Evolutionary conservation across 352 stramenopile genomes (phyloP).

Genomic region (Globisporangium sylvaticum): DNA sequence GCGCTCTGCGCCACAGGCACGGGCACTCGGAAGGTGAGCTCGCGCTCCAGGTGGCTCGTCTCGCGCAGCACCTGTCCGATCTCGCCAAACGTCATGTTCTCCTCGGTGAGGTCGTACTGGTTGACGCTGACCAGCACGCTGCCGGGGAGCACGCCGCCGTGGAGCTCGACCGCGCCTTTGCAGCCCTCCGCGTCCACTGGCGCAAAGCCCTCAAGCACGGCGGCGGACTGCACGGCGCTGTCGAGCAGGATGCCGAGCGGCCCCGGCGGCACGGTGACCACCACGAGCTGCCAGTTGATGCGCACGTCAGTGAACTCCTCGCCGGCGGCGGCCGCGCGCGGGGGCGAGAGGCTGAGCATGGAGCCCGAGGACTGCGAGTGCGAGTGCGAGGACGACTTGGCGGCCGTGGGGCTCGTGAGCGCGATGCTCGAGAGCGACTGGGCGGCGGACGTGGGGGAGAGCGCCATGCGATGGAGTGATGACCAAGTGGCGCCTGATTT

Average conservation of each 20-base stretch:
- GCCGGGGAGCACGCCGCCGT: conserved; percentile 33
- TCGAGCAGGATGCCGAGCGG: conserved; percentile 72
- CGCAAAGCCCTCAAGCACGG: conserved; percentile 68
- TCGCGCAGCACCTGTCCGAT: conserved; percentile 58
- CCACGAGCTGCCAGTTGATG: conserved; percentile 23
- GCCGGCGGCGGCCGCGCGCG: not conserved
- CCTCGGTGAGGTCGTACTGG: conserved; percentile 47
- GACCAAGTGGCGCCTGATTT: not conserved
- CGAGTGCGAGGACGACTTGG: not conserved
- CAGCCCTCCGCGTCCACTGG: conserved; percentile 33
- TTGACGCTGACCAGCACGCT: conserved; percentile 59
- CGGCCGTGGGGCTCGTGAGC: conserved; percentile 6
- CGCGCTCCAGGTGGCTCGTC: conserved; percentile 43
- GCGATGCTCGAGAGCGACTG: conserved; percentile 4
- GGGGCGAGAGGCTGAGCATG: not conserved
- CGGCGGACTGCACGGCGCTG: conserved; percentile 25
- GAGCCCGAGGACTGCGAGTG: not conserved
- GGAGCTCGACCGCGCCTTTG: conserved; percentile 42
- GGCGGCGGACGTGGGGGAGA: not conserved
- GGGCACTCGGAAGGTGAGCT: conserved; percentile 43
- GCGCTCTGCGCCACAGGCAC: not conserved
- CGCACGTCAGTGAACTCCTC: conserved; percentile 12
- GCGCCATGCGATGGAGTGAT: not conserved
- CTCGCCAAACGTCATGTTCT: conserved; percentile 43
- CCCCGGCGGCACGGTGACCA: conserved; percentile 47